Evolutionary conservation across 805 yeast genomes (phyloP).

Genomic region (Schwanniomyces occidentalis): DNA sequence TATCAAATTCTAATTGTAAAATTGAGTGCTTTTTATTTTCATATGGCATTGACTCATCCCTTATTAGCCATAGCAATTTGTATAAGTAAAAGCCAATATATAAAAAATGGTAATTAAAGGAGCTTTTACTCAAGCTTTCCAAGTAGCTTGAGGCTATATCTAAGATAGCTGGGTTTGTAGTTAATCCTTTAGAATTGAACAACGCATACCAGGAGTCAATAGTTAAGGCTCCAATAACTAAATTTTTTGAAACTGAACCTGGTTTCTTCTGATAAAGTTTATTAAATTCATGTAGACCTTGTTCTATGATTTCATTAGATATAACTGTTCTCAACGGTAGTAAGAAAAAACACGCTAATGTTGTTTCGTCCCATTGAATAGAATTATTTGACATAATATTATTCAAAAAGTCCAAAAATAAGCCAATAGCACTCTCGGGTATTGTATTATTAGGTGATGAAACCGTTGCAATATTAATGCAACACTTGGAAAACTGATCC

Average conservation of each 20-base stretch:
- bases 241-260: conserved; percentile 6
- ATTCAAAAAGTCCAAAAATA: background rate
- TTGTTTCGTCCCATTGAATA: conserved; percentile 13
- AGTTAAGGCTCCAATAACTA: conserved; percentile 17
- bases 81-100: conserved; percentile 15
- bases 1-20: conserved; percentile 20
- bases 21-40: conserved; percentile 3
- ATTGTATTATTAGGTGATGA: background rate
- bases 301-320: conserved; percentile 6
- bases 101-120: conserved; percentile 16
- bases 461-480: conserved; percentile 18
- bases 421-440: background rate
- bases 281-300: conserved; percentile 14
- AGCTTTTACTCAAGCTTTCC: conserved; percentile 9
- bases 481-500: conserved; percentile 15
- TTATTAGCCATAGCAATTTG: conserved; percentile 14
- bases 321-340: conserved; percentile 14
- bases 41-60: conserved; percentile 2
- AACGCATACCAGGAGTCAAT: conserved; percentile 19
- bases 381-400: background rate
- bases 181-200: conserved; percentile 8
- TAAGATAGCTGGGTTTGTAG: conserved; percentile 9
- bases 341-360: conserved; percentile 17
- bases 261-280: conserved; percentile 4
- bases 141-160: conserved; percentile 5